These are phyloP conservation scores for Chalaropsis thielavioides DNA, from an alignment of 2,329 filamentous ascomycete species.

Conservation along the genomic window DNA sequence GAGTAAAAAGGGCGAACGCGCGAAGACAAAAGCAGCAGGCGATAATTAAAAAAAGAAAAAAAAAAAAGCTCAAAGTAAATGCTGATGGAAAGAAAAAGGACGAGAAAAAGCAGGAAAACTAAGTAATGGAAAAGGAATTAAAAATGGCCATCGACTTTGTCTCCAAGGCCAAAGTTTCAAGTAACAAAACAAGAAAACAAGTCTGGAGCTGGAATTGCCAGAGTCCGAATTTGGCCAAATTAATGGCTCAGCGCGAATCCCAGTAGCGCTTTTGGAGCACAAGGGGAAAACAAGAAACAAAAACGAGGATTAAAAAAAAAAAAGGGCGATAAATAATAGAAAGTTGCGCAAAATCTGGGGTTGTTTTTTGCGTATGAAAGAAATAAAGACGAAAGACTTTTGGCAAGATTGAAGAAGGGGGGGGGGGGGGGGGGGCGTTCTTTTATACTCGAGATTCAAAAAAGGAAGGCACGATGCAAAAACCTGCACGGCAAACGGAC, in stretches of 20 bases:
- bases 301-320: background rate
- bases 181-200: too few relatives aligned
- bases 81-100: background rate
- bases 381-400: too few relatives aligned
- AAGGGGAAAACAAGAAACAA: background rate
- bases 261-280: background rate
- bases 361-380: background rate
- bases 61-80: background rate
- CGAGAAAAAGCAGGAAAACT: too few relatives aligned
- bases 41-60: background rate
- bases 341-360: too few relatives aligned
- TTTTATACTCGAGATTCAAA: background rate
- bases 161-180: background rate
- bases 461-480: background rate
- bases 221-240: constrained; percentile 9
- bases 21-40: too few relatives aligned
- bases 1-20: background rate
- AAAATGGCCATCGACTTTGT: background rate
- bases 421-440: background rate
- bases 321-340: background rate
- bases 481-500: background rate
- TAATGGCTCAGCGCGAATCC: constrained; percentile 3
- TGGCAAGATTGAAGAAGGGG: background rate
- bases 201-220: background rate
- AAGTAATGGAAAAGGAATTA: background rate